A percentile compares a stretch with the other conserved stretches of the same genome.
Evolutionary conservation across 2,329 filamentous ascomycete species (phyloP).

Genomic region (Pestalotiopsis sp.): DNA sequence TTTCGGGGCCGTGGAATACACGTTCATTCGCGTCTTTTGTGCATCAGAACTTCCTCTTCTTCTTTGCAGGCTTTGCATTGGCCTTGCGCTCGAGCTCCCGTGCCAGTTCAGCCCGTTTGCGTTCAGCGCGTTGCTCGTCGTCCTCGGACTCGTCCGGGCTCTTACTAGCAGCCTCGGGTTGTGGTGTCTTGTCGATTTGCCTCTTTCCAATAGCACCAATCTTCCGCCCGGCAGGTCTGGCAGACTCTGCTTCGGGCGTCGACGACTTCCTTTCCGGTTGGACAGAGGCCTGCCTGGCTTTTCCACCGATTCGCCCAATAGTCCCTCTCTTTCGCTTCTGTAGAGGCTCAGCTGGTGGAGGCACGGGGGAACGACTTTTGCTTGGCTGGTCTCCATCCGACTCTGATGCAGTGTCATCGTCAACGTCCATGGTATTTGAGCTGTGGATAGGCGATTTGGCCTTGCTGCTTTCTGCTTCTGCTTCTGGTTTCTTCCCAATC

Average conservation of each 20-base stretch:
- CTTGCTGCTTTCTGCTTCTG: not conserved
- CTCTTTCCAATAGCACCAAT: constrained; percentile 7
- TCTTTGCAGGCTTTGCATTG: constrained; percentile 50
- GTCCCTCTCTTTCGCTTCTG: constrained; percentile 6
- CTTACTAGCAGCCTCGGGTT: not conserved
- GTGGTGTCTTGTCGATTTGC: not conserved
- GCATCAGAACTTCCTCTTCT: constrained; percentile 56
- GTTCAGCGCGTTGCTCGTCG: constrained; percentile 41
- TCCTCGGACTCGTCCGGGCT: constrained; percentile 24
- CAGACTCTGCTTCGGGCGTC: not conserved
- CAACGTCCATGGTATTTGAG: not conserved
- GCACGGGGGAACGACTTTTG: not conserved
- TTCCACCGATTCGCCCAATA: constrained; percentile 13
- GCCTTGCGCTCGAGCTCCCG: constrained; percentile 50
- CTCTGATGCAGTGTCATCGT: constrained; percentile 15
- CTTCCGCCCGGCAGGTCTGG: not conserved
- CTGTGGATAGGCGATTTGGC: not conserved
- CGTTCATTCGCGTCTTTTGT: not conserved
- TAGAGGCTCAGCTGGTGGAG: not conserved
- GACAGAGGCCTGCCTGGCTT: constrained; percentile 4
- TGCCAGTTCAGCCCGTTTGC: constrained; percentile 51
- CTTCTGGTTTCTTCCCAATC: constrained; percentile 22
- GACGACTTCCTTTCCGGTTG: constrained; percentile 22
- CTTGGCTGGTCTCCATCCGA: constrained; percentile 9
- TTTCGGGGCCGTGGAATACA: too few relatives aligned